A percentile compares a stretch with the other conserved stretches of the same genome.
Evolutionary conservation across 106 monocot species (phyloP).

Genomic region (Dioscorea dumetorum): DNA sequence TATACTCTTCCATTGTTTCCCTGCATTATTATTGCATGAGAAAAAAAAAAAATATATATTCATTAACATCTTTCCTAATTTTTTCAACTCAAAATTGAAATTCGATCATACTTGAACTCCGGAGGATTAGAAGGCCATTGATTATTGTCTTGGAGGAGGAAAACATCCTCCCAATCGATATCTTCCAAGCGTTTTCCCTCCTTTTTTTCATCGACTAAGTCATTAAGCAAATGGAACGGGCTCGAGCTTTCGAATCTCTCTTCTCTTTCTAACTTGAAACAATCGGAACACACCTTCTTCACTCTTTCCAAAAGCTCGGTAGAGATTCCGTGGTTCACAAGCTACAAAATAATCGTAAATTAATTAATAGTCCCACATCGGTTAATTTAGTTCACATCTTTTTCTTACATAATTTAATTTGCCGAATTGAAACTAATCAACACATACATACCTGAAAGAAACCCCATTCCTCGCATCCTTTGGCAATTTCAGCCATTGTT

Average conservation of each 20-base stretch:
- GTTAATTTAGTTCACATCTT: too few species aligned
- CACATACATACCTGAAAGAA: conserved; percentile 49
- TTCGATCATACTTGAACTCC: conserved; percentile 35
- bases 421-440: too few species aligned
- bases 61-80: too few species aligned
- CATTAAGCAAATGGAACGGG: conserved; percentile 29
- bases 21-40: too few species aligned
- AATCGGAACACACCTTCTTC: conserved; percentile 52
- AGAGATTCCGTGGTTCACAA: conserved; percentile 59
- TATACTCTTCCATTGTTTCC: conserved; percentile 32
- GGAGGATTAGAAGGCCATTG: conserved; percentile 32
- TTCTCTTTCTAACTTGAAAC: conserved; percentile 45
- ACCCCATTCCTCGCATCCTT: conserved; percentile 56
- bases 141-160: conserved; percentile 20
- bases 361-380: not conserved
- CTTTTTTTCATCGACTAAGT: conserved; percentile 1
- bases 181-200: conserved; percentile 8
- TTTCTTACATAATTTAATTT: too few species aligned
- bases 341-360: conserved; percentile 7
- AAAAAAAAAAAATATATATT: too few species aligned
- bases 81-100: too few species aligned
- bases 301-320: conserved; percentile 48
- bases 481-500: conserved; percentile 35
- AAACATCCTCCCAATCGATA: conserved; percentile 42
- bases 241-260: conserved; percentile 38